Conservation (phyloP, 345 rosid species). For the Eucalyptus globulus region DNA sequence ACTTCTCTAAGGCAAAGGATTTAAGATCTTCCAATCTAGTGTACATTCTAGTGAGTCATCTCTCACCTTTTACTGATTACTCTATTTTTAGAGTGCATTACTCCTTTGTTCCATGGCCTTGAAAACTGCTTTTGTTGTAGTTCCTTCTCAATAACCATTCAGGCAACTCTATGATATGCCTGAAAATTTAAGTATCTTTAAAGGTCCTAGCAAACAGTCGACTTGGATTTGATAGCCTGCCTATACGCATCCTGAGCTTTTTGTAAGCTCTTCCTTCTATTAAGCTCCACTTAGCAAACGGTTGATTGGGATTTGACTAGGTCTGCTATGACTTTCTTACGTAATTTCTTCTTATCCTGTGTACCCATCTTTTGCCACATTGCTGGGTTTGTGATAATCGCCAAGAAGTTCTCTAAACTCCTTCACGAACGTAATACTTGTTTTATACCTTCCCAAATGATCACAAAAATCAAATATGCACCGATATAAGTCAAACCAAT, state of each 20-base stretch:
- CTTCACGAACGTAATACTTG: background rate
- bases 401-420: background rate
- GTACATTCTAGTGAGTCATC: background rate
- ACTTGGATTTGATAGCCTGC: background rate
- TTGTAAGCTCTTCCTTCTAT: no score
- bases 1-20: background rate
- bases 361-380: background rate
- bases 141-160: background rate
- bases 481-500: background rate
- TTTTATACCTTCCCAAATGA: background rate
- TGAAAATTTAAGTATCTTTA: background rate
- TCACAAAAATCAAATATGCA: background rate
- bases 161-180: background rate
- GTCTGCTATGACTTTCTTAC: no score
- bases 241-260: background rate
- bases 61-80: slow-evolving; percentile 29
- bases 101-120: background rate
- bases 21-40: background rate
- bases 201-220: background rate
- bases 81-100: background rate
- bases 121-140: background rate
- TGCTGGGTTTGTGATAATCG: background rate
- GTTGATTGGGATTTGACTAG: no score
- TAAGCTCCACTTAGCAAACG: no score
- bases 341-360: background rate